Evolutionary conservation across 2,329 filamentous ascomycete species (phyloP).

Genomic region (Emergomyces orientalis): DNA sequence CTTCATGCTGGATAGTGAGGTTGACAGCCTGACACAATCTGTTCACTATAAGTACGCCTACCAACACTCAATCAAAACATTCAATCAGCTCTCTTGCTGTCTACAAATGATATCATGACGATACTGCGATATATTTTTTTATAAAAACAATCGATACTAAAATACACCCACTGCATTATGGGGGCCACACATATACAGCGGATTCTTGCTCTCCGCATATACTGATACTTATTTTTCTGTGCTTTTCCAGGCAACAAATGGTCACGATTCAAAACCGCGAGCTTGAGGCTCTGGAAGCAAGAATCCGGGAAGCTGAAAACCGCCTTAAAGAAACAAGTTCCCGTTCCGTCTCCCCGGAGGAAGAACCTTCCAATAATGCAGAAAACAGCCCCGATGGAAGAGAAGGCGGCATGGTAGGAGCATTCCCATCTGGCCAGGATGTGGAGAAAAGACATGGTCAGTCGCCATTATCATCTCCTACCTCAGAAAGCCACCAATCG

Average conservation of each 20-base stretch:
- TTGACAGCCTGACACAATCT: slow-evolving; percentile 63
- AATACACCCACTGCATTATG: neutral
- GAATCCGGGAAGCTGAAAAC: slow-evolving; percentile 75
- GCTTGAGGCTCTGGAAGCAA: slow-evolving; percentile 75
- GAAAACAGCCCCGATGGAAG: slow-evolving; percentile 14
- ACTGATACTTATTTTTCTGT: neutral
- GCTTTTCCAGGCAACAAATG: slow-evolving; percentile 58
- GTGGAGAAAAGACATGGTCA: slow-evolving; percentile 13
- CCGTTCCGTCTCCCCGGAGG: slow-evolving; percentile 10
- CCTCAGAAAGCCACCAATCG: slow-evolving; percentile 18
- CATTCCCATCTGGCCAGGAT: slow-evolving; percentile 16
- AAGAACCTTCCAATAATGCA: slow-evolving; percentile 12
- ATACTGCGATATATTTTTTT: neutral
- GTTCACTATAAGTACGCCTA: slow-evolving; percentile 68
- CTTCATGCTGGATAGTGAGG: slow-evolving; percentile 74
- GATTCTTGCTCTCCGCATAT: slow-evolving; percentile 14
- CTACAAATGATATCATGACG: neutral
- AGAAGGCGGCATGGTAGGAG: slow-evolving; percentile 15
- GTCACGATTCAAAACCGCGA: slow-evolving; percentile 67
- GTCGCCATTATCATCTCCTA: slow-evolving; percentile 14
- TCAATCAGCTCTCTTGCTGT: neutral
- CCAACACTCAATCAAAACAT: slow-evolving; percentile 4
- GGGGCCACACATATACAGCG: neutral
- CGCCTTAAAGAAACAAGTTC: slow-evolving; percentile 48
- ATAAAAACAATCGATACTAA: neutral